These are phyloP conservation scores for Leccinum truebloodii DNA, from an alignment of 768 basidiomycete genomes.

Conservation along the genomic window DNA sequence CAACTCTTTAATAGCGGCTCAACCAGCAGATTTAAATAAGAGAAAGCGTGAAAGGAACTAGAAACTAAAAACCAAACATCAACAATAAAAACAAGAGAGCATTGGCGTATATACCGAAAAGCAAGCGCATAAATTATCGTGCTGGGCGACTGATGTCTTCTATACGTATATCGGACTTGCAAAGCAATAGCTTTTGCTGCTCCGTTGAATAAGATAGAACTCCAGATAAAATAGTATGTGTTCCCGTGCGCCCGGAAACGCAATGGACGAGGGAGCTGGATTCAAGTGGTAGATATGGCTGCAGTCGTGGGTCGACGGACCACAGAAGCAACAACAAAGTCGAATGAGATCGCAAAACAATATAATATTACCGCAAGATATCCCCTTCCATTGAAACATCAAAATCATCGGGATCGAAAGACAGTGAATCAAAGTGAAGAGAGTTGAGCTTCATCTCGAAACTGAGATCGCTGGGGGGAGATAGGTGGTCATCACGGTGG, in stretches of 20 bases:
- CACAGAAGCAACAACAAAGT: background rate
- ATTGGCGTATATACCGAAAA: slow-evolving; percentile 15
- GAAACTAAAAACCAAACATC: slow-evolving; percentile 4
- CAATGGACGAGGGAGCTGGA: slow-evolving; percentile 4
- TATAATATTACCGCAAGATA: slow-evolving; percentile 14
- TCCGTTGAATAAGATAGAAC: background rate
- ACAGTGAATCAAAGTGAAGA: slow-evolving; percentile 69
- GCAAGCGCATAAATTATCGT: slow-evolving; percentile 14
- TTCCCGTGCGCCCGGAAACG: background rate
- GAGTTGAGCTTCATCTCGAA: slow-evolving; percentile 73
- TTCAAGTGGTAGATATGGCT: slow-evolving; percentile 9
- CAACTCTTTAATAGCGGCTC: slow-evolving; percentile 13
- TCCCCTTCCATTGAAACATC: slow-evolving; percentile 25
- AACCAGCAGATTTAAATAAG: slow-evolving; percentile 13
- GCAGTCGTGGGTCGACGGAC: slow-evolving; percentile 1
- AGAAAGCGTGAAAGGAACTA: background rate
- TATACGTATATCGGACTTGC: slow-evolving; percentile 6
- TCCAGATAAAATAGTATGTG: slow-evolving; percentile 1
- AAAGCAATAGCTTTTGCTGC: slow-evolving; percentile 4
- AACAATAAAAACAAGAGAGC: slow-evolving; percentile 18
- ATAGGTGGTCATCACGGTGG: background rate
- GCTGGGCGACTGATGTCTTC: slow-evolving; percentile 10
- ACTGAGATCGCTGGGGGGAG: slow-evolving; percentile 39
- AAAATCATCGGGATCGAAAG: slow-evolving; percentile 65
- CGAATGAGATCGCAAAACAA: background rate